Base-by-base conservation (phyloP, 345 rosid genomes). In the Adansonia digitata region DNA sequence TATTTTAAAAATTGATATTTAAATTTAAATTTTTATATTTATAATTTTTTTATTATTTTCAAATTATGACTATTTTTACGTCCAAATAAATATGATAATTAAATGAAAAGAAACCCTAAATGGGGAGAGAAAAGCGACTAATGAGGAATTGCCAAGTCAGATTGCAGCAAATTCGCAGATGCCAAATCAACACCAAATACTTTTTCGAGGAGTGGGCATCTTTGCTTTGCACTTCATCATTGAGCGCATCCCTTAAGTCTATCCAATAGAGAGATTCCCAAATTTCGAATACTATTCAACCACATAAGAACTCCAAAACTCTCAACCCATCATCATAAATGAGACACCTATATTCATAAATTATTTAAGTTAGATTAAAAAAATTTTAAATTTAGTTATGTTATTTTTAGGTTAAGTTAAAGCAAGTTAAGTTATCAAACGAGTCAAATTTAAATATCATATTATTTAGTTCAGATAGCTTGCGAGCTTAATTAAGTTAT, bases 161-260 rank as follows among this genome's bases (percentile, higher is more conserved):
- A 4, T 34, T 13, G 27, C 48, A 45, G 72, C 74, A 72, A 78
- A 37, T 75, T 75, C 67, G 49, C n/a, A 20, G 17, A 45, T 73
- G 70, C 78, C 66, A 70, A 65, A 77, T 71, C 80, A 75, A 69
- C 62, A 22, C 56, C 78, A 34, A 77, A 31, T 57, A 22, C 75
- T 35, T 83, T 76, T 66, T 69, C n/a, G 42, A 34, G 59, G n/a
- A 74, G 84, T 73, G 89, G 81, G 85, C 81, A 83, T 83, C 86
- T 80, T 77, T 75, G 71, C 81, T 80, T 79, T 73, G 79, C 75
- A 31, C 55, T 68, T 43, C 83, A 78, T 78, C 71, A 67, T 80
- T 71, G 42, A 70, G 77, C 78, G 64, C 76, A 48, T 74, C 65
- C 15, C 4, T 15, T 42, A 40, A n/a, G 34, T 20, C 68, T 17